Evolutionary conservation across 2,329 filamentous ascomycete genomes (phyloP), one percentile per base, ranked within the genome.

Genomic region (Alternaria burnsii): DNA sequence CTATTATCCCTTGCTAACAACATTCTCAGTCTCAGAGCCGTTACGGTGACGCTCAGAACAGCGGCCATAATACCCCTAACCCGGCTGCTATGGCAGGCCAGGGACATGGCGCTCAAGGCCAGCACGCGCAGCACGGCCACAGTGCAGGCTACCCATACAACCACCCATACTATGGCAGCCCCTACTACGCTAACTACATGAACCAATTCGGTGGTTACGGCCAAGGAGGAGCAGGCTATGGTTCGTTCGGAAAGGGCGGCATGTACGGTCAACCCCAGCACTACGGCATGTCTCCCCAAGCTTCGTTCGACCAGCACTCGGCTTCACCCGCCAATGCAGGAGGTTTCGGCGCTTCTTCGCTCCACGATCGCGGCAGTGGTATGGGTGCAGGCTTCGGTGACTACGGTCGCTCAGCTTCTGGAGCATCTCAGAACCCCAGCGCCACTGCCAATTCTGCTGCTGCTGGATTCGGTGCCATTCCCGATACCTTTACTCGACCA

Each of bases 41-140:
- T 69, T 90, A 89, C 72, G 86, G 88, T 64, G 93, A 97, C 56
- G 86, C 87, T 63, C 91, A 93, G 73, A 93, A 90, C 82, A 97
- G 93, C 76, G 94, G 93, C 44, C 91, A 95, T 78, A 94, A 91
- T 72, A 97, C 94, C 3, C 94, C 94, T 36, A 95, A 96, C 81
- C 93, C 94, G 28, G 85, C 89, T 28, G 85, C 89, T 41, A 78
- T 87, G 61, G 84, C 85, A 60, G 82, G 80, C 53, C 85, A 86
- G 60, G 75, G 87, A 65, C 79, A 81, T 55, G 81, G 81, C 51
- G 83, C 85, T 32, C 78, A 80, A 59, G 70, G 65, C 63, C 83
- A 83, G 61, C 76, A 78, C 38, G 76, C 81, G 66, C 84, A 85
- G 73, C 82, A 77, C 57, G 80, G 78, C 52, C 71, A 79, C 53